Evolutionary conservation across 805 yeast genomes (phyloP).

Genomic region (Ogataea ramenticola): DNA sequence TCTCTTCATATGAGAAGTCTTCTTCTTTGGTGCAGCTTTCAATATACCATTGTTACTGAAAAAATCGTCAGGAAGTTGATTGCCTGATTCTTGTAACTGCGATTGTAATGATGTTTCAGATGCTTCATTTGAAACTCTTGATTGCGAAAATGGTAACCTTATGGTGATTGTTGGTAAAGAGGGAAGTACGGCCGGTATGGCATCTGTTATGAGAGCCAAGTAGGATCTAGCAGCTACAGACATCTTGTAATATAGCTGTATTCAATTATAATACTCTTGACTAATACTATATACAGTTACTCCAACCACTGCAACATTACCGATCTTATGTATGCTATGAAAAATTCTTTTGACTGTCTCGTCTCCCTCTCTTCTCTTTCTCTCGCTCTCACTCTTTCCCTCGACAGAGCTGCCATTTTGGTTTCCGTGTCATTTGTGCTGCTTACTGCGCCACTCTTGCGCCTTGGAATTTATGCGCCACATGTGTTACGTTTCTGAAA

Average conservation of each 20-base stretch:
- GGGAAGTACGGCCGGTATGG: not conserved
- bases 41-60: constrained; percentile 65
- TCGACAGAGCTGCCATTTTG: too few relatives aligned
- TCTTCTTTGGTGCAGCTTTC: constrained; percentile 91
- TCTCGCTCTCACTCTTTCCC: too few relatives aligned
- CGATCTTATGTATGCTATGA: too few relatives aligned
- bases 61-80: constrained; percentile 9
- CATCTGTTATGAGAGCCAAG: not conserved
- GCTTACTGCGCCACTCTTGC: too few relatives aligned
- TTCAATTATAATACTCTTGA: too few relatives aligned
- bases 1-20: constrained; percentile 78
- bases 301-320: too few relatives aligned
- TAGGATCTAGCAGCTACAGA: not conserved
- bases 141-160: constrained; percentile 7
- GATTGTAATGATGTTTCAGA: not conserved
- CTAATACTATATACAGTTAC: too few relatives aligned
- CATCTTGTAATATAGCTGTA: not conserved
- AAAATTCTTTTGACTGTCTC: too few relatives aligned
- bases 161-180: constrained; percentile 11
- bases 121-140: not conserved
- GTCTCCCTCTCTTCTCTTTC: too few relatives aligned
- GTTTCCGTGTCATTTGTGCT: too few relatives aligned
- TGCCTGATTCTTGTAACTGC: not conserved
- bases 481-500: too few relatives aligned
- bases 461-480: too few relatives aligned